Base-by-base conservation (phyloP, 2,329 filamentous ascomycete species). In the Diaporthe velutina region DNA sequence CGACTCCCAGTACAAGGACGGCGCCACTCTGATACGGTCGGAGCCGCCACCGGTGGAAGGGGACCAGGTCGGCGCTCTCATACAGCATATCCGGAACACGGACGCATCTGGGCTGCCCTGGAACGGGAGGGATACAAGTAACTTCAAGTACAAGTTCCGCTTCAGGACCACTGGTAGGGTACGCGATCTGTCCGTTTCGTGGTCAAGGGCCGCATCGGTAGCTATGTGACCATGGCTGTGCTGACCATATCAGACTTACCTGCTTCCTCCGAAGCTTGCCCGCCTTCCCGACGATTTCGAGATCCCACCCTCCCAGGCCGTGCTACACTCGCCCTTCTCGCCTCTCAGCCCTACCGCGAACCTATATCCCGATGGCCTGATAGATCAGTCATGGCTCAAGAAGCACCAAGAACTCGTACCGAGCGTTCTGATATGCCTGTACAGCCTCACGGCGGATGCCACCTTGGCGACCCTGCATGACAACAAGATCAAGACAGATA, bases 301-400 rank as follows among this genome's bases (percentile, higher is more conserved):
- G 68, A 80, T 84, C 4, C 84, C 88, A 71, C 83, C 84, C 50
- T 82, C 86, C 33, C 84, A 87, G 25, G 85, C 88, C 75, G 86
- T 92, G n/a, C 86, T 98, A 6, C 96, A 98, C 83, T 98, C 97
- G 17, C 95, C 96, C 1, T 92, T 98, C 78, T 98, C 97, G 3
- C 97, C 96, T 0, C 88, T 98, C 40, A 97, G 94, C 52, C 95
- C 96, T 4, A 90, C 89, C 10, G 98, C 96, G 10, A 88, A 91
- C 3, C 89, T 97, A 3, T 98, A 97, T 81, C 96, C 96, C 10
- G 97, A 98, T 84, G 97, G 96, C 6, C 86, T 98, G 74, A 91
- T 98, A 82, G 92, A 95, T 75, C 89, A 93, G 28, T 85, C 90
- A 76, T 99, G 96, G 96, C 88, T 98, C 72, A 90, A 91, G 75